These are phyloP conservation scores for Saccharomycopsis oosterbeekiorum DNA, from an alignment of 805 yeast species.

Conservation along the genomic window DNA sequence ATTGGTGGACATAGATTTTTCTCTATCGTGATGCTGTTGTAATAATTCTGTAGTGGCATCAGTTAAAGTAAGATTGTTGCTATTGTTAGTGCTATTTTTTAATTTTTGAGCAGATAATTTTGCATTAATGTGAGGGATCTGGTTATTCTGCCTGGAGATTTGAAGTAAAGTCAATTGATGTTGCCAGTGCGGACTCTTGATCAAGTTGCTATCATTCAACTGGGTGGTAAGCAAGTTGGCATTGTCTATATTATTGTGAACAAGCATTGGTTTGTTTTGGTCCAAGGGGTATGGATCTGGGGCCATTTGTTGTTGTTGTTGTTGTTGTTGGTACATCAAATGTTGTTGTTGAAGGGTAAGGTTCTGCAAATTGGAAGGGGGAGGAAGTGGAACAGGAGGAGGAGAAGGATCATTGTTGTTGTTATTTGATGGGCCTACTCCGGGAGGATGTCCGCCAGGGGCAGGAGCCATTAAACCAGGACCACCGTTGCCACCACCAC, in stretches of 20 bases:
- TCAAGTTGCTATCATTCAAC: slow-evolving; percentile 26
- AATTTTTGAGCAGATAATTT: slow-evolving; percentile 69
- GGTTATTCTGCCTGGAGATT: slow-evolving; percentile 53
- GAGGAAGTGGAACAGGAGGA: not conserved
- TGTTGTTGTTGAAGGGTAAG: not conserved
- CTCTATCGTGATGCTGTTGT: slow-evolving; percentile 25
- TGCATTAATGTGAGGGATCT: slow-evolving; percentile 70
- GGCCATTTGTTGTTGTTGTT: not conserved
- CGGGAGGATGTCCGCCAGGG: not conserved
- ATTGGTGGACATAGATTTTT: not conserved
- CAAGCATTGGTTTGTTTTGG: not conserved
- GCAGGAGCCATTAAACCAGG: not conserved
- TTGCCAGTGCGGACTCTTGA: slow-evolving; percentile 53
- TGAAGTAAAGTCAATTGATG: slow-evolving; percentile 69
- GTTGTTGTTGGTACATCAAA: not conserved
- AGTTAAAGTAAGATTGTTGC: slow-evolving; percentile 25
- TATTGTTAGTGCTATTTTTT: slow-evolving; percentile 26
- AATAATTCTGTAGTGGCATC: slow-evolving; percentile 33
- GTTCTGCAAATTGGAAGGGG: not conserved
- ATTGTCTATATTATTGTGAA: slow-evolving; percentile 16
- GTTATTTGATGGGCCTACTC: not conserved
- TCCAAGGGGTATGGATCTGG: not conserved
- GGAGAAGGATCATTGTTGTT: not conserved
- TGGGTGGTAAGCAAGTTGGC: slow-evolving; percentile 19
- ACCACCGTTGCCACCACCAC: not conserved